Base-by-base conservation (phyloP, 2,329 filamentous ascomycete genomes). In the Aspergillus neotritici region DNA sequence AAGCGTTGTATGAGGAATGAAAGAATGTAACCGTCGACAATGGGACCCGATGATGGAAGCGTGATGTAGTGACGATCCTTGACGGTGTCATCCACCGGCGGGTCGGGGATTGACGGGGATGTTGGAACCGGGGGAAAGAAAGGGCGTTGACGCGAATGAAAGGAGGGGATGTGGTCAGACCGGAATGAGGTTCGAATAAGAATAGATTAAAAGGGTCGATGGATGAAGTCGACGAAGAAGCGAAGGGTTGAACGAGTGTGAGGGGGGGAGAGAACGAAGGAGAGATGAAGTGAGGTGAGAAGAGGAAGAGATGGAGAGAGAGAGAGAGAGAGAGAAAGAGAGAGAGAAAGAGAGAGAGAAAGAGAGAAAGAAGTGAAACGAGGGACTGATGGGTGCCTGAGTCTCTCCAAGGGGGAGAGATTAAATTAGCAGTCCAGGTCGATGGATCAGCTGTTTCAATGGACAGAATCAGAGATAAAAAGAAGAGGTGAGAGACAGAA, bases 11-110 rank as follows among this genome's bases (percentile, higher is more conserved):
- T 30, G 33, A 48, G 29, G 32, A 40, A 40, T 36, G 15, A 43
- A 25, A 25, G 21, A 25, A 9, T 9, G 21, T 25, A 5, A 25
- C 7, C 9, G 21, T 25, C 21, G 21, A 8, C 9, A 3, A 8
- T 25, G 21, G 7, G 21, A 3, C 2, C 21, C 21, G 35, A n/a
- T 17, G 35, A 37, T 28, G 5, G 10, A 37, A 37, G 21, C 2
- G 12, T 37, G 17, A 25, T 29, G 12, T 10, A 31, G 25, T 29
- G 30, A 29, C 10, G 7, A 14, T 36, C 16, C 7, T 47, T 52
- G 49, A 56, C 47, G 45, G 46, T 45, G 54, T 52, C 54, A 56
- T 56, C 46, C 44, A 56, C 21, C 21, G 21, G 21, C 7, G 21
- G 21, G 9, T 25, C 5, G 7, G 21, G 7, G 21, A 8, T 25